phyloP scores from a whole-genome alignment of 2,329 filamentous ascomycete genomes.

The Hymenoscyphus fructigenus region DNA sequence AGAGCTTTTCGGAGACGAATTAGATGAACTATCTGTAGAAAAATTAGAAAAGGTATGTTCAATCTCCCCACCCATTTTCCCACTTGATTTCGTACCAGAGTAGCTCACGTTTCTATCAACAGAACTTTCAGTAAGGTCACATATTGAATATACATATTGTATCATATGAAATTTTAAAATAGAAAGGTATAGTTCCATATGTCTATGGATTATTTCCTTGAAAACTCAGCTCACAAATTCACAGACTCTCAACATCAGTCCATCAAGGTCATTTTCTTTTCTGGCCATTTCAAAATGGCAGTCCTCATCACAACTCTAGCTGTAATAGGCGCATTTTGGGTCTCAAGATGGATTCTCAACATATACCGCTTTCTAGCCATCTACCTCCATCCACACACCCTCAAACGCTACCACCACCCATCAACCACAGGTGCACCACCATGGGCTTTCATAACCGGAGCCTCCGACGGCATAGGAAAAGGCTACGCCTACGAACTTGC shows the following conservation, averaged over 20 bases:
- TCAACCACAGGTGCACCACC: conserved; percentile 16
- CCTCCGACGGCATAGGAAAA: conserved; percentile 94
- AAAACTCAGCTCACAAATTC: neutral
- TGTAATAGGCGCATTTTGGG: conserved; percentile 4
- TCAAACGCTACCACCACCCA: conserved; percentile 13
- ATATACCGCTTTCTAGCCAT: conserved; percentile 7
- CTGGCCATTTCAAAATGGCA: neutral
- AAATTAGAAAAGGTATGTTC: neutral
- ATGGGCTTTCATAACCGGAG: conserved; percentile 91
- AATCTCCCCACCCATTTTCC: neutral
- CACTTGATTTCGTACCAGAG: neutral
- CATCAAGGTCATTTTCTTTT: neutral
- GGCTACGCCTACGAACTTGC: conserved; percentile 89
- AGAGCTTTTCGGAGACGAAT: neutral
- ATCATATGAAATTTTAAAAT: neutral
- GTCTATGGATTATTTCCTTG: neutral
- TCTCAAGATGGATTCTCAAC: conserved; percentile 6
- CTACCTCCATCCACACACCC: conserved; percentile 8
- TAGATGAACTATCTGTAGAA: neutral
- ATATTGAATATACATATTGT: too few relatives aligned
- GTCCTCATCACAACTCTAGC: conserved; percentile 6
- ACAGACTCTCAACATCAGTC: neutral
- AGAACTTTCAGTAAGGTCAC: neutral
- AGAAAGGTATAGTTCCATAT: neutral
- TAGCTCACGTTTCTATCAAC: neutral